Base-by-base conservation (phyloP, 2,329 filamentous ascomycete species). In the Aspergillus sp. region DNA sequence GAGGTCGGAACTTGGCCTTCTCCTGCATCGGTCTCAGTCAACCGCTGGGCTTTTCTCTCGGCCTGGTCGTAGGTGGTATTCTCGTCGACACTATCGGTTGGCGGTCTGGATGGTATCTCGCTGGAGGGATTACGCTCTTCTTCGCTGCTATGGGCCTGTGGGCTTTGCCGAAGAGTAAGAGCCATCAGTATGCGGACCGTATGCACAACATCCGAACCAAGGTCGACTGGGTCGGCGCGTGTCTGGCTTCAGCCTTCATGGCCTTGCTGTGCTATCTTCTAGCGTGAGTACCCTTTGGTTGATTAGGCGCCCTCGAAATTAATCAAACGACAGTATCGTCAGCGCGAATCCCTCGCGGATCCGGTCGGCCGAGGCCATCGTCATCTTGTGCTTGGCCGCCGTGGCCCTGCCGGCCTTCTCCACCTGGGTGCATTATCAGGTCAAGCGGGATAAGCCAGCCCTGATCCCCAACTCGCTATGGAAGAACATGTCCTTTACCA, bases 401-500 rank as follows among this genome's bases (percentile, higher is more conserved):
- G 56, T 71, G 76, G 2, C 64, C 9, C 56, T 83, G 2, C 76
- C 77, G 0, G 60, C 67, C 0, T 86, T 86, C 60, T 67, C 79
- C 41, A 61, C 70, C 9, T 86, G 83, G 83, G 76, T 83, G 45
- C 72, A 74, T 10, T 69, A 71, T 3, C 80, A 79, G 45, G 77
- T 79, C 45, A 69, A 66, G 10, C 60, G 65, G 0, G 70, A 72
- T 9, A 72, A 71, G 2, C 78, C 82, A 11, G 82, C 82, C 0
- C 64, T 87, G 7, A 85, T 87, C 19, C 84, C 84, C 0, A 86
- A 86, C 62, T 78, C 76, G 0, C 67, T 87, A 0, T 87, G 84
- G 84, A 74, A 69, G n/a, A 84, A 82, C 42, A 63, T 66, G 0
- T 66, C 78, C 2, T 87, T 86, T 59, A 77, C 80, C 0, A 75